Evolutionary conservation across 1,139 yeast species (phyloP).

Genomic region (Zygoascus hellenicus): DNA sequence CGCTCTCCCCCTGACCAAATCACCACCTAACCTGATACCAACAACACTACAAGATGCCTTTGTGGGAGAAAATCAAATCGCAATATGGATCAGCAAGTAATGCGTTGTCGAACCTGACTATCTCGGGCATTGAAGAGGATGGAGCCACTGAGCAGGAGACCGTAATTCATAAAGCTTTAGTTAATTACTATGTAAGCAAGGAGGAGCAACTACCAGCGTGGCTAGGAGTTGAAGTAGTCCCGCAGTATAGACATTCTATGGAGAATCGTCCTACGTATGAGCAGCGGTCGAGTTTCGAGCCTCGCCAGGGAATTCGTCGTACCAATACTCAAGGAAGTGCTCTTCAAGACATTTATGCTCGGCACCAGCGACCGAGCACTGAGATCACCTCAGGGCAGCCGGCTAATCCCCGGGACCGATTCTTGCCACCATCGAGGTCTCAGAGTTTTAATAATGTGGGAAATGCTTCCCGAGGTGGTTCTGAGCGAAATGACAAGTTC

Average conservation of each 20-base stretch:
- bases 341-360: conserved; percentile 27
- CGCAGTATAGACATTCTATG: not conserved
- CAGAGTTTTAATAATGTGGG: conserved; percentile 7
- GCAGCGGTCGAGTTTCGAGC: not conserved
- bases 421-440: conserved; percentile 9
- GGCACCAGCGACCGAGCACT: conserved; percentile 17
- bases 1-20: not conserved
- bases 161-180: conserved; percentile 32
- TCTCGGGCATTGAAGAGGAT: conserved; percentile 30
- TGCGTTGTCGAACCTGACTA: conserved; percentile 25
- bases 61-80: conserved; percentile 25
- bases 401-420: conserved; percentile 1
- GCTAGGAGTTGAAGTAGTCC: conserved; percentile 22
- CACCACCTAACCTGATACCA: not conserved
- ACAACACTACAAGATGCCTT: conserved; percentile 7
- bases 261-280: conserved; percentile 3
- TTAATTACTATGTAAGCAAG: conserved; percentile 26
- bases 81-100: conserved; percentile 25
- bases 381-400: conserved; percentile 1
- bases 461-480: conserved; percentile 8
- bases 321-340: conserved; percentile 15
- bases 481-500: conserved; percentile 21
- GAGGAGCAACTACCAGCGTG: conserved; percentile 25
- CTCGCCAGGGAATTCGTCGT: conserved; percentile 4
- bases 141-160: conserved; percentile 33